A percentile compares a stretch with the other conserved stretches of the same genome.
phyloP scores from a whole-genome alignment of 352 stramenopile species.

The Pythium aquatile region DNA sequence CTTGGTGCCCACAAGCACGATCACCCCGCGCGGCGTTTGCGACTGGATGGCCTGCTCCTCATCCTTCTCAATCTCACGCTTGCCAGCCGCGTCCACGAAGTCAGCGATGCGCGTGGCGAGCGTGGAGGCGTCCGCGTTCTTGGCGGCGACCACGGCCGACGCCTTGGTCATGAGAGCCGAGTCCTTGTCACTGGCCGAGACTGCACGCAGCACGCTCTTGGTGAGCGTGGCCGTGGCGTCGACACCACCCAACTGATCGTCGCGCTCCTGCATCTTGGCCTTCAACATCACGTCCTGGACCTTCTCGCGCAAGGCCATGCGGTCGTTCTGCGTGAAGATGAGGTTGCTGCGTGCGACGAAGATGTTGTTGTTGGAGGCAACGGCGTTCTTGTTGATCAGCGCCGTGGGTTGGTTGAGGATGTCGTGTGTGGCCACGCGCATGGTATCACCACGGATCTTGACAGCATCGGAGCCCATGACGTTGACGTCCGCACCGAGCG shows the following conservation, averaged over 20 bases:
- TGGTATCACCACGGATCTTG: not conserved
- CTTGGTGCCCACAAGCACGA: conserved; percentile 22
- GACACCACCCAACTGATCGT: not conserved
- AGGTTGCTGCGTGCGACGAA: conserved; percentile 38
- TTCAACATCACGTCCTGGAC: conserved; percentile 16
- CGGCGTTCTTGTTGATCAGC: conserved; percentile 43
- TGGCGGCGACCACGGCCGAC: conserved; percentile 28
- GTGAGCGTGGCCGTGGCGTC: conserved; percentile 10
- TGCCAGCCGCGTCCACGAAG: not conserved
- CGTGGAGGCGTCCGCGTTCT: conserved; percentile 17
- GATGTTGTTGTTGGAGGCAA: conserved; percentile 39
- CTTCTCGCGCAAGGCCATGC: conserved; percentile 25
- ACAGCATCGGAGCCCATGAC: not conserved
- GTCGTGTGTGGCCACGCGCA: conserved; percentile 24
- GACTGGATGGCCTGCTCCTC: not conserved
- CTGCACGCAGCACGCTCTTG: conserved; percentile 18
- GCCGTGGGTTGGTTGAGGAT: conserved; percentile 30
- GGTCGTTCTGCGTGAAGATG: conserved; percentile 34
- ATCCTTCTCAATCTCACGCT: not conserved
- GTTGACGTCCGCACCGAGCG: not conserved
- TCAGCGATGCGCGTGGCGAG: not conserved
- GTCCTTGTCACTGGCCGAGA: conserved; percentile 27
- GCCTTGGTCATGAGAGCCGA: conserved; percentile 32
- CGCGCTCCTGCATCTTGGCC: not conserved
- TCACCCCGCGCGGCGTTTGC: not conserved